Conservation (phyloP, 2,329 filamentous ascomycete genomes). For the Curvularia hawaiiensis region DNA sequence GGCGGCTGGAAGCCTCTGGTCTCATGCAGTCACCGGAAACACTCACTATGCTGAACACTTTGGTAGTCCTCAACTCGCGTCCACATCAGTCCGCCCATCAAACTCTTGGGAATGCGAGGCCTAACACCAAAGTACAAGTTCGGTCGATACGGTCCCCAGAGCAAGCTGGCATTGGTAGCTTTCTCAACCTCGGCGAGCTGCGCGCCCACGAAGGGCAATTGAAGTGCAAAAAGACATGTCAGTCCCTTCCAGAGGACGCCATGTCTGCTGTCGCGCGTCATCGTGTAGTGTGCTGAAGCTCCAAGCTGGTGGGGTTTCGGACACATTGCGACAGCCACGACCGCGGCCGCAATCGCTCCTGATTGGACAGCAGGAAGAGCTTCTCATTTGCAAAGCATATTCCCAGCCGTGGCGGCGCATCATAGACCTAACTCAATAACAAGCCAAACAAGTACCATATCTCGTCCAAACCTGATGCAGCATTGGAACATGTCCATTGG, state of each 20-base stretch:
- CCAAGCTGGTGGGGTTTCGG: conserved; percentile 27
- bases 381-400: not conserved
- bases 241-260: conserved; percentile 28
- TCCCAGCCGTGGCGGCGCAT: not conserved
- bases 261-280: conserved; percentile 34
- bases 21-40: not conserved
- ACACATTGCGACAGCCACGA: conserved; percentile 28
- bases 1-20: not conserved
- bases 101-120: conserved; percentile 78
- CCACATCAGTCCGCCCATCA: conserved; percentile 89
- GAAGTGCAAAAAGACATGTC: conserved; percentile 28
- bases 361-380: conserved; percentile 20
- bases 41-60: conserved; percentile 75
- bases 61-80: conserved; percentile 79
- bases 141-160: conserved; percentile 95
- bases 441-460: not conserved
- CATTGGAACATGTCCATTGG: not conserved
- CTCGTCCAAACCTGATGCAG: not conserved
- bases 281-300: conserved; percentile 26
- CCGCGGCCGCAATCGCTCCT: conserved; percentile 19
- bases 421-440: not conserved
- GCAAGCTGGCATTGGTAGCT: conserved; percentile 76
- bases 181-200: conserved; percentile 48
- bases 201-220: conserved; percentile 33
- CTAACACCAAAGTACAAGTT: conserved; percentile 94